Evolutionary conservation across 176 grass and related monocot genomes (phyloP), one percentile per base, ranked within the genome.

Genomic region (Avena eriantha): DNA sequence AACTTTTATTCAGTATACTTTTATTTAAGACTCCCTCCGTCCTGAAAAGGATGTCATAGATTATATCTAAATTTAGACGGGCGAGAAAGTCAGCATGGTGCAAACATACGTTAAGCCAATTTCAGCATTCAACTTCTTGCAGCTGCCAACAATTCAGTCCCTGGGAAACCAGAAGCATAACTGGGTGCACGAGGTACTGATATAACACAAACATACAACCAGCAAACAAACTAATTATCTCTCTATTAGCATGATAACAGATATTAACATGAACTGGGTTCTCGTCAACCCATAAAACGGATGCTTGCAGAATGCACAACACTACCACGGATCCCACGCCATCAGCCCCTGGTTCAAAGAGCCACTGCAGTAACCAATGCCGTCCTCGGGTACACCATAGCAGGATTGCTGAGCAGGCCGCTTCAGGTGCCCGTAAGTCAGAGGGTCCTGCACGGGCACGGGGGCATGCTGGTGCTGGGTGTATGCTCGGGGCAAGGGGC

Each of bases 351-450:
- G 39, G 21, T 16, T 45, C 36, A 54, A 51, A 3, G 50, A 2
- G 7, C 5, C 10, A 49, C 56, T 43, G 26, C 35, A 36, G 35
- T 36, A 36, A 36, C 49, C 49, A 16, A 3, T 51, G 49, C 2
- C 4, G 23, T 84, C 46, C 15, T n/a, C n/a, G n/a, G 35, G 13
- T 11, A 17, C 3, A 19, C 0, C 29, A 7, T 45, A 45, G 36
- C 56, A 76, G 17, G 68, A 5, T 17, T 47, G 78, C 21, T 80
- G 75, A 80, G 54, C 31, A 79, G n/a, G 81, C 22, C 82, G 70
- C 79, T 23, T 49, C 3, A 14, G 14, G 51, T 54, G 51, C 51
- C 51, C 51, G 15, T 67, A 43, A 85, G 60, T 1, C 47, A 43
- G 21, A 47, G 10, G 31, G 1, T 36, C 31, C 7, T 43, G 81